phyloP scores from a whole-genome alignment of 2,329 filamentous ascomycete species.

The Ploettnerulaceae sp. region DNA sequence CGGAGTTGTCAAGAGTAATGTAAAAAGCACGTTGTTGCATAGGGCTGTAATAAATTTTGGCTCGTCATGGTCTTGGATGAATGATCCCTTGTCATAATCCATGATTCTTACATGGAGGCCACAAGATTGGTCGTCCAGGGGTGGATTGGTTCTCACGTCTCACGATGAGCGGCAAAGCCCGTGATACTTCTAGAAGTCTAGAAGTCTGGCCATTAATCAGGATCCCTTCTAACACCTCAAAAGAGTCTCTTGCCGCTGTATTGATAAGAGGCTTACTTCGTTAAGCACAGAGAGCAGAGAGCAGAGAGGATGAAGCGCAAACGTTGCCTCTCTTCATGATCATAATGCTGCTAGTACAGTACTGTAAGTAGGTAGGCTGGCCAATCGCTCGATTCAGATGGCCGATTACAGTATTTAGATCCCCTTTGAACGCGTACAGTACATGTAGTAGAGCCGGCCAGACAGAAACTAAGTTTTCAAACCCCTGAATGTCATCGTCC shows the following conservation, averaged over 20 bases:
- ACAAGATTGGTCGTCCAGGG: conserved; percentile 9
- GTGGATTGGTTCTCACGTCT: not conserved
- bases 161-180: conserved; percentile 8
- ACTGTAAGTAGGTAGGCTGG: too few species aligned
- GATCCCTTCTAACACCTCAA: not conserved
- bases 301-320: too few species aligned
- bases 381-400: too few species aligned
- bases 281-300: too few species aligned
- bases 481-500: conserved; percentile 11
- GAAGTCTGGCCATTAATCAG: conserved; percentile 9
- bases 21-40: too few species aligned
- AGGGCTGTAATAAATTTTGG: conserved; percentile 9
- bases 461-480: conserved; percentile 9
- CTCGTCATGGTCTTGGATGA: not conserved
- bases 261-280: too few species aligned
- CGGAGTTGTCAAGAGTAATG: conserved; percentile 8
- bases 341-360: not conserved
- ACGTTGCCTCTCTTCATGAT: not conserved
- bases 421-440: too few species aligned
- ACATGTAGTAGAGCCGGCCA: not conserved
- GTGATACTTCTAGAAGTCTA: not conserved
- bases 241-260: too few species aligned
- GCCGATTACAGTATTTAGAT: conserved; percentile 5
- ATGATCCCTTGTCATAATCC: conserved; percentile 3
- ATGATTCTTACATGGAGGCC: not conserved